phyloP scores from a whole-genome alignment of 179 eudicot species.

The Gypsophila paniculata region DNA sequence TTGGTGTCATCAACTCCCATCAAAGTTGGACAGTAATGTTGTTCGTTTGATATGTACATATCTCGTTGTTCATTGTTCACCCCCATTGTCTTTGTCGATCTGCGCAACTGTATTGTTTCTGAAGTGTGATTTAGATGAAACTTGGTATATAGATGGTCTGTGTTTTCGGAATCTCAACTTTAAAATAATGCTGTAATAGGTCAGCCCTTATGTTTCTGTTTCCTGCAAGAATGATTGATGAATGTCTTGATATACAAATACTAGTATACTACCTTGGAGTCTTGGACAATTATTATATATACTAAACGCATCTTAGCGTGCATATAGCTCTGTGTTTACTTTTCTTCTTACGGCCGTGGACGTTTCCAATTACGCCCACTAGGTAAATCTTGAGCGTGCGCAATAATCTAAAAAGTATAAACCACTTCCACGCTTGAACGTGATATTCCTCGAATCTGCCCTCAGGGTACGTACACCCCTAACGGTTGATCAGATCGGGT shows the following conservation, averaged over 20 bases:
- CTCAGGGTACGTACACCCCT: too few relatives aligned
- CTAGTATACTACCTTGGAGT: too few relatives aligned
- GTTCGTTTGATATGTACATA: slow-evolving; percentile 26
- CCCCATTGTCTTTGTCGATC: background rate
- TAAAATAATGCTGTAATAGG: background rate
- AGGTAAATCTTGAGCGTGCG: too few relatives aligned
- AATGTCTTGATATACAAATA: background rate
- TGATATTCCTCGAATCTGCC: too few relatives aligned
- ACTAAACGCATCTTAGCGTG: background rate
- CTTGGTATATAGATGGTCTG: background rate
- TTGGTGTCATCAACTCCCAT: background rate
- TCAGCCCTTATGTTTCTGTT: background rate
- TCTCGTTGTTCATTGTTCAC: slow-evolving; percentile 21
- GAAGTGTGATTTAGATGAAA: background rate
- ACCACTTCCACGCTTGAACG: too few relatives aligned
- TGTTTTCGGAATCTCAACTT: background rate
- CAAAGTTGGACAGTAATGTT: slow-evolving; percentile 1
- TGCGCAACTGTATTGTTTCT: background rate
- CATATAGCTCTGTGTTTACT: background rate
- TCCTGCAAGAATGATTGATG: background rate
- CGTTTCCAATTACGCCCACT: too few relatives aligned
- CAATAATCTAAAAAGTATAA: too few relatives aligned
- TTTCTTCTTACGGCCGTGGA: too few relatives aligned
- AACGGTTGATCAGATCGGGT: too few relatives aligned
- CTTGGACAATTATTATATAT: background rate